Evolutionary conservation across 441 rosid species (phyloP), one percentile per base, ranked within the genome.

Genomic region (Rhodomyrtus psidioides): DNA sequence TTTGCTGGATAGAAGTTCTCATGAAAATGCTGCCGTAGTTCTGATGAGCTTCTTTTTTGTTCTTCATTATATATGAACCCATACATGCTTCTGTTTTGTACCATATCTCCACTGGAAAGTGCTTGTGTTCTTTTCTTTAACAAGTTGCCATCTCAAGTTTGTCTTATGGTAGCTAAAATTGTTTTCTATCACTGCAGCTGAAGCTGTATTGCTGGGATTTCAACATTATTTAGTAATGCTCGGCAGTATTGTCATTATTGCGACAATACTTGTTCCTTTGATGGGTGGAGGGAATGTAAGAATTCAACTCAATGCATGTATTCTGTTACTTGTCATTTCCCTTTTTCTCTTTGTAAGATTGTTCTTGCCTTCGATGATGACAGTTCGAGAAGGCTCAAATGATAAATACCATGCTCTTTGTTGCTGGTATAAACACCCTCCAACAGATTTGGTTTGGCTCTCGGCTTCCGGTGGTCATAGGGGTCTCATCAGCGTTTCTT

Each of bases 191-290:
- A 65, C 83, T 88, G 93, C 99, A 96, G 99, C 94, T 17, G 94
- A 91, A 89, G 95, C 95, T 6, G 70, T 93, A 53, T 21, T 94
- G 46, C 87, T 90, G n/a, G 98, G 98, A 83, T 96, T 96, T 87
- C 98, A 95, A 89, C 99, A 96, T 89, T 95, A 94, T 90, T 34
- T 96, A 76, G 97, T 94, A 85, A 94, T 96, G 98, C 92, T 96
- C 55, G 99, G 98, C 82, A 93, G 96, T 27, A 91, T 93, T 9
- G 97, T 95, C 60, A 90, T 95, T 85, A 94, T 95, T 79, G 89
- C 96, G 1, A 91, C 96, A 1, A 89, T 92, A 85, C 88, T 95
- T 19, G 97, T 93, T 54, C 97, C 97, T 87, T 85, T 93, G 51
- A 92, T 96, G 95, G 98, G 98, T 5, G 98, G 97, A 83, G 95